A percentile compares a stretch with the other conserved stretches of the same genome.
phyloP scores from a whole-genome alignment of 2,329 filamentous ascomycete species.

The Alternaria sp. region DNA sequence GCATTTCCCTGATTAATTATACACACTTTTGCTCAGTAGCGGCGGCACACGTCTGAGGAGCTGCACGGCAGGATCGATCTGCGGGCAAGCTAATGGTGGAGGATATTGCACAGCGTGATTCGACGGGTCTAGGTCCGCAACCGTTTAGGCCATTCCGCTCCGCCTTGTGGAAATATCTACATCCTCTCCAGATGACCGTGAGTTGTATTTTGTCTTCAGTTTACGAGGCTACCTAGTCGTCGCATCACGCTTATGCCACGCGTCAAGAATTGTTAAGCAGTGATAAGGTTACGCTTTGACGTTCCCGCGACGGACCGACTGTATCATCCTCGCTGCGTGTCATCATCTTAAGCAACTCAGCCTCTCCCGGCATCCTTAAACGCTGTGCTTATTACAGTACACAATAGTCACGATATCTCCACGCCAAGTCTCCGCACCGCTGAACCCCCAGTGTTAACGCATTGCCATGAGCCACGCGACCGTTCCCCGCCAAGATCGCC shows the following conservation, averaged over 20 bases:
- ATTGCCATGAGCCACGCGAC: neutral
- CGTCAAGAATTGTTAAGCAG: neutral
- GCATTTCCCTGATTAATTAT: neutral
- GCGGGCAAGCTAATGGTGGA: neutral
- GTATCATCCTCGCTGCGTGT: neutral
- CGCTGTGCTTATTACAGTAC: conserved; percentile 2
- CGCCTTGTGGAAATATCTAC: neutral
- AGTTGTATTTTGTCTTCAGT: neutral
- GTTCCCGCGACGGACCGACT: neutral
- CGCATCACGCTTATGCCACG: conserved; percentile 1
- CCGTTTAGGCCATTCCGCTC: neutral
- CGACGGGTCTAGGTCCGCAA: neutral
- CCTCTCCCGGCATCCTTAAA: neutral
- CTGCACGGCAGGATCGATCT: neutral
- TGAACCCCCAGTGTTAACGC: neutral
- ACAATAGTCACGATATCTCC: neutral
- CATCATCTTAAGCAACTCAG: conserved; percentile 1
- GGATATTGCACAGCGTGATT: conserved; percentile 1
- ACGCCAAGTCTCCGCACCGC: neutral
- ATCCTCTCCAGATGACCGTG: neutral
- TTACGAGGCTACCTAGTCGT: neutral
- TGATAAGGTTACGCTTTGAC: neutral
- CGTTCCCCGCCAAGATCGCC: conserved; percentile 2
- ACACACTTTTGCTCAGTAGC: neutral
- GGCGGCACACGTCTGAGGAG: neutral